phyloP scores from a whole-genome alignment of 1,139 yeast species.

The Lodderomyces elongisporus region DNA sequence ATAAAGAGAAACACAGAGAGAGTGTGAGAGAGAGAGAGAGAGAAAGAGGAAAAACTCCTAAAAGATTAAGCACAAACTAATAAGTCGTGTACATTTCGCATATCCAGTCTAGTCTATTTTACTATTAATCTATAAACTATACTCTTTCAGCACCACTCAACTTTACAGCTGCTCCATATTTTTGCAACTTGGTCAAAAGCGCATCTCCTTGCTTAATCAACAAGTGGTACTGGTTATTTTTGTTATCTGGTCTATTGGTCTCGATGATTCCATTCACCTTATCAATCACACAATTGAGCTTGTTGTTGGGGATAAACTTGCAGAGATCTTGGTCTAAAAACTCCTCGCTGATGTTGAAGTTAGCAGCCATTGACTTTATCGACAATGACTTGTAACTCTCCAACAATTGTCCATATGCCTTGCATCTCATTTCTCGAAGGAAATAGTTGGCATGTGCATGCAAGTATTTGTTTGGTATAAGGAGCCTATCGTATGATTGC shows the following conservation, averaged over 20 bases:
- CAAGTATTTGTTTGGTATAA: constrained; percentile 71
- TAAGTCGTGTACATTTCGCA: no score
- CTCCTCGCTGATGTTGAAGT: constrained; percentile 82
- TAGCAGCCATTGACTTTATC: constrained; percentile 87
- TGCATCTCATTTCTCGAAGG: constrained; percentile 89
- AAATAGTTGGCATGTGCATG: constrained; percentile 77
- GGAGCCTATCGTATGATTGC: constrained; percentile 69
- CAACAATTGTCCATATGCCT: constrained; percentile 89
- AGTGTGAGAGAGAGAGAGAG: no score
- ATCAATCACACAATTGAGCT: constrained; percentile 92
- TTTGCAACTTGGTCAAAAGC: constrained; percentile 87
- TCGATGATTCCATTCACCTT: constrained; percentile 93
- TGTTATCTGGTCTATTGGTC: constrained; percentile 93
- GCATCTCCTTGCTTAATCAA: constrained; percentile 91
- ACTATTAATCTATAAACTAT: no score
- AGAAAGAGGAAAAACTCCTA: no score
- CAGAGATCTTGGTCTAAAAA: constrained; percentile 81
- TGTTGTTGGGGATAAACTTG: constrained; percentile 87
- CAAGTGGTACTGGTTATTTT: constrained; percentile 86
- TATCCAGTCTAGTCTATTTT: no score
- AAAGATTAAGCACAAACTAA: no score
- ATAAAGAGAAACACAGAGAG: no score
- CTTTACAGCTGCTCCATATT: constrained; percentile 95
- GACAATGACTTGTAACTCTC: constrained; percentile 93
- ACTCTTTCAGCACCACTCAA: constrained; percentile 86